Base-by-base conservation (phyloP, 306 rosid species). In the Rosa persica region DNA sequence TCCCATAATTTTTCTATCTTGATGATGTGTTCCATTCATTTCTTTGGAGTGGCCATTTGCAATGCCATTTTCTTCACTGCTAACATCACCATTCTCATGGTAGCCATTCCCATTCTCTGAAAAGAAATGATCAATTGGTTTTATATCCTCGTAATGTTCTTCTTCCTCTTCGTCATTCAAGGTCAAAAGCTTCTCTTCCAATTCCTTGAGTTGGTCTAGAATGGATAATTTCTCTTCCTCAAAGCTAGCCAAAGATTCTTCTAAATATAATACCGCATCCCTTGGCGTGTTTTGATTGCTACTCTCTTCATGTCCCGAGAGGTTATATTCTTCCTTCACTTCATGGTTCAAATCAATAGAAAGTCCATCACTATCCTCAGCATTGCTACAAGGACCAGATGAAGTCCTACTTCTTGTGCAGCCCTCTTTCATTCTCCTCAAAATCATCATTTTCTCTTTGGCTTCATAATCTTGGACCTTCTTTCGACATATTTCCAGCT, bases 181-280 rank as follows among this genome's bases (percentile, higher is more conserved):
- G 25, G 86, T 78, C 48, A 91, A 88, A 77, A 95, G 93, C 88
- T 94, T 94, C 78, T 88, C 94, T 90, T 94, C 98, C 74, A 94
- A 79, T 40, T 88, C 81, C 82, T 93, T 90, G 34, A 94, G 87
- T 83, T 92, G 94, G 76, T 92, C 94, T 48, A 94, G 85, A 81
- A 94, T 94, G 71, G 90, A 89, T 42, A 89, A 51, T 83, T 97
- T 92, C 80, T 94, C 97, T 85, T 94, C 97, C 89, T 94, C 98
- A 78, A 94, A 94, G 84, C 73, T 85, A 54, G 87, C 81, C 83
- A 94, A 72, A 62, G 98, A 92, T 72, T 90, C 96, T 75, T 91
- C 94, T 86, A 96, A 78, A 81, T 86, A 90, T 1, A 87, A 39
- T 54, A 90, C 98, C 5, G 92, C 96, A 76, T 93, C 94, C 0